These are phyloP conservation scores for Xylariaceae sp. DNA, from an alignment of 2,329 filamentous ascomycete species.

Conservation along the genomic window DNA sequence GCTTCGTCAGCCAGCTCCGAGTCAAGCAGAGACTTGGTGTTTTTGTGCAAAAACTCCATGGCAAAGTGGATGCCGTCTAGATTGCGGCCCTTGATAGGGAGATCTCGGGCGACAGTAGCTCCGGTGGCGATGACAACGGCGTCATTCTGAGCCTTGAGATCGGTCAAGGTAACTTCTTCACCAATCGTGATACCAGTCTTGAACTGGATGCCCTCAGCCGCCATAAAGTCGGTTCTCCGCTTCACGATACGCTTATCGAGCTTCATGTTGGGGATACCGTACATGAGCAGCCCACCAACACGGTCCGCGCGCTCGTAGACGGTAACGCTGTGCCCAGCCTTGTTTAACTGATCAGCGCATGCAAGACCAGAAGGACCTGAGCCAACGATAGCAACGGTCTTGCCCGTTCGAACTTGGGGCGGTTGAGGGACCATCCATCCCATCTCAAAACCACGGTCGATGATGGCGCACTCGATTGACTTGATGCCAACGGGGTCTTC, in stretches of 20 bases:
- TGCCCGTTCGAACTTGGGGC: constrained; percentile 77
- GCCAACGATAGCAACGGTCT: constrained; percentile 83
- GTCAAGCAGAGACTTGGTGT: constrained; percentile 95
- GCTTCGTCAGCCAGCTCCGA: constrained; percentile 77
- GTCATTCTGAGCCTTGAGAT: constrained; percentile 70
- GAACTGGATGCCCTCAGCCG: constrained; percentile 79
- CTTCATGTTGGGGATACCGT: constrained; percentile 99
- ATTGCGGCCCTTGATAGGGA: constrained; percentile 85
- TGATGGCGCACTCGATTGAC: constrained; percentile 96
- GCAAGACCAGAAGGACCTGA: constrained; percentile 91
- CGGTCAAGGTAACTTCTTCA: constrained; percentile 66
- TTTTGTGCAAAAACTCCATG: constrained; percentile 96
- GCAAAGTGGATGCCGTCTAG: constrained; percentile 90
- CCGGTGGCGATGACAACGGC: constrained; percentile 90
- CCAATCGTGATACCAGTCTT: constrained; percentile 75
- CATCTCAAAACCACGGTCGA: constrained; percentile 95
- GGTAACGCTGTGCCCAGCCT: constrained; percentile 81
- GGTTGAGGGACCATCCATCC: constrained; percentile 91
- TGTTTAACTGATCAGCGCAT: constrained; percentile 89
- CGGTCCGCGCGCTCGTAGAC: constrained; percentile 93
- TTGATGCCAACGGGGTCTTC: constrained; percentile 98
- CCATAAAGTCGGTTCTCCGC: constrained; percentile 93
- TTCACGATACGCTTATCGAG: constrained; percentile 97
- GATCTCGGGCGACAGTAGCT: constrained; percentile 86
- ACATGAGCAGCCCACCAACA: constrained; percentile 90